Evolutionary conservation across 208 protist species (phyloP).

Genomic region (Acanthamoeba polyphaga): DNA sequence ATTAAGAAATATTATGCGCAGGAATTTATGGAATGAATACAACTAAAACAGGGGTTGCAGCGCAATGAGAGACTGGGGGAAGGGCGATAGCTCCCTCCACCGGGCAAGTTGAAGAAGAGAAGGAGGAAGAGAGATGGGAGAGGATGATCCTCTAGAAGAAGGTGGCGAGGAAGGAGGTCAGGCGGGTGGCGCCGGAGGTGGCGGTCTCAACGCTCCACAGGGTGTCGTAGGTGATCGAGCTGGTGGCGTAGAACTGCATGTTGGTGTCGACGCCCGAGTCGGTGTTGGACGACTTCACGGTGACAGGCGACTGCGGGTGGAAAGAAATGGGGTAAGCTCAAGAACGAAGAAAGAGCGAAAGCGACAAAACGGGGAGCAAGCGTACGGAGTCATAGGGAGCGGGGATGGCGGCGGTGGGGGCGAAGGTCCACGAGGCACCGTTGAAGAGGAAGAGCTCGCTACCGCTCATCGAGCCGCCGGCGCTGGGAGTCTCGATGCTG

Average conservation of each 20-base stretch:
- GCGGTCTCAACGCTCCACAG: slow-evolving; percentile 10
- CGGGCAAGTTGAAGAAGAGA: not conserved
- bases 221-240: slow-evolving; percentile 1
- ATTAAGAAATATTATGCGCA: no score
- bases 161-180: not conserved
- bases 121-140: not conserved
- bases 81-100: not conserved
- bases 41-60: no score
- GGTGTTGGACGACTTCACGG: not conserved
- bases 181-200: not conserved
- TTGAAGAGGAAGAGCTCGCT: slow-evolving; percentile 1
- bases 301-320: no score
- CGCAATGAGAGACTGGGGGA: not conserved
- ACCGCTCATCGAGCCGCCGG: not conserved
- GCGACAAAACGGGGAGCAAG: no score
- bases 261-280: not conserved
- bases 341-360: no score
- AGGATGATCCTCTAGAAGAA: not conserved
- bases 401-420: not conserved
- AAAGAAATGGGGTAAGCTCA: no score
- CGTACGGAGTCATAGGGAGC: not conserved
- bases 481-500: not conserved
- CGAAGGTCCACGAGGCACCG: slow-evolving; percentile 18
- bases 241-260: slow-evolving; percentile 5
- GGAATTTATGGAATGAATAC: no score